phyloP scores from a whole-genome alignment of 495 filamentous ascomycete species.

The Lasiosphaeria miniovina region DNA sequence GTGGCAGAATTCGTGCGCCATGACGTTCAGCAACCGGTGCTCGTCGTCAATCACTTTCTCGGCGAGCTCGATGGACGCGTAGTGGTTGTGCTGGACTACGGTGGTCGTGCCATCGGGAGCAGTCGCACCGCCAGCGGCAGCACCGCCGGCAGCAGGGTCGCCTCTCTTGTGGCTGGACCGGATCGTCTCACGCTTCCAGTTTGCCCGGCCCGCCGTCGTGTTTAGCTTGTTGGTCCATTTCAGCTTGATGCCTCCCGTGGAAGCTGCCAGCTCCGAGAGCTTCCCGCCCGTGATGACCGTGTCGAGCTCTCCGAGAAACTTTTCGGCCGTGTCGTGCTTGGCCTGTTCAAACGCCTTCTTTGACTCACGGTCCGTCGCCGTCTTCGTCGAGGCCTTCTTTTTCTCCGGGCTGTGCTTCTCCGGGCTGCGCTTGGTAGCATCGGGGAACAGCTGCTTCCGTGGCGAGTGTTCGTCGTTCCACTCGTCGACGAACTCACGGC shows the following conservation, averaged over 20 bases:
- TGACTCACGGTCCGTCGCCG: slow-evolving; percentile 26
- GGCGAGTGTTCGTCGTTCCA: slow-evolving; percentile 83
- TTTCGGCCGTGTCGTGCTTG: slow-evolving; percentile 64
- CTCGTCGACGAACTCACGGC: slow-evolving; percentile 65
- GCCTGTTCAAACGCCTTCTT: slow-evolving; percentile 64
- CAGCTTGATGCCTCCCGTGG: slow-evolving; percentile 74
- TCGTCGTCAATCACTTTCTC: slow-evolving; percentile 79
- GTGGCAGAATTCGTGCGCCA: slow-evolving; percentile 96
- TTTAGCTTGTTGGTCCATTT: slow-evolving; percentile 82
- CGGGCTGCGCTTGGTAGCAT: slow-evolving; percentile 51
- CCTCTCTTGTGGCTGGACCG: slow-evolving; percentile 21
- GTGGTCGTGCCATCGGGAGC: slow-evolving; percentile 7
- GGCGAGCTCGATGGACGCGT: slow-evolving; percentile 81
- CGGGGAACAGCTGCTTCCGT: slow-evolving; percentile 47
- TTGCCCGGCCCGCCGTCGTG: slow-evolving; percentile 83
- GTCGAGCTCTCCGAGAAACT: slow-evolving; percentile 76
- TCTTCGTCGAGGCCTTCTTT: slow-evolving; percentile 17
- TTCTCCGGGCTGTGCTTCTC: slow-evolving; percentile 35
- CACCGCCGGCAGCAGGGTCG: not conserved
- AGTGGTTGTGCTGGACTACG: slow-evolving; percentile 46
- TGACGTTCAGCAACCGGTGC: slow-evolving; percentile 74
- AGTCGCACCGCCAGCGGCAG: not conserved
- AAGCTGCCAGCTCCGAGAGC: slow-evolving; percentile 55
- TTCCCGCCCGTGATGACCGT: slow-evolving; percentile 58
- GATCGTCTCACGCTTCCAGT: slow-evolving; percentile 66